Base-by-base conservation (phyloP, 257 asterid genomes). In the Cynanchum wilfordii region DNA sequence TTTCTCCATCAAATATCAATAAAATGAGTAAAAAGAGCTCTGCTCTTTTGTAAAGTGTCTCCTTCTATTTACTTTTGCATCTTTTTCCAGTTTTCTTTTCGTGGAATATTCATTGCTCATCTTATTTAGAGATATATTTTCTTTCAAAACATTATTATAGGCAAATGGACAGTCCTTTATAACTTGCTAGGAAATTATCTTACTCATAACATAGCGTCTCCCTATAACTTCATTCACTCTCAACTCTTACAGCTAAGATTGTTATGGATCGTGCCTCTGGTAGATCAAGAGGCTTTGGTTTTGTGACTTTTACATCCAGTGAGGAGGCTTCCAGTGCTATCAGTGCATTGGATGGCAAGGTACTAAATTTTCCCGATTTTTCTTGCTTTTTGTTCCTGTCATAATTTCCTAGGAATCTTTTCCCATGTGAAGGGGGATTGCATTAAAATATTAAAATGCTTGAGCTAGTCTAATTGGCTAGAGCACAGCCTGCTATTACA, bases 261-360 rank as follows among this genome's bases (percentile, higher is more conserved):
- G 82, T 94, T 73, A 40, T 74, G 81, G 97, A 94, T 75, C 98
- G 96, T 55, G 96, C 80, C 10, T 78, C 89, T 75, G 98, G 98
- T 67, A 86, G 93, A 76, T 93, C 98, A 0, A 81, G 97, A 52
- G 98, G 98, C 20, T 94, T 94, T 84, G 98, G 89, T 64, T 94
- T 94, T 83, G 84, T 94, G 60, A 88, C 91, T 69, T 94, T 71
- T 81, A 69, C 90, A 27, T 86, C 96, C 24, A 44, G 80, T 62
- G 98, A 94, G 12, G 86, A 82, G 60, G 98, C 98, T 66, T 69
- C 90, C 69, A 82, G 82, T 82, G 98, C 96, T 77, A 87, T 93
- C 68, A 90, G 86, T 86, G 89, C 92, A 76, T 77, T 79, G 65
- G 96, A 93, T 69, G 94, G 94, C 52, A 92, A 94, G 96, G 98